phyloP scores from a whole-genome alignment of 495 filamentous ascomycete genomes.

The Penicillium canescens region DNA sequence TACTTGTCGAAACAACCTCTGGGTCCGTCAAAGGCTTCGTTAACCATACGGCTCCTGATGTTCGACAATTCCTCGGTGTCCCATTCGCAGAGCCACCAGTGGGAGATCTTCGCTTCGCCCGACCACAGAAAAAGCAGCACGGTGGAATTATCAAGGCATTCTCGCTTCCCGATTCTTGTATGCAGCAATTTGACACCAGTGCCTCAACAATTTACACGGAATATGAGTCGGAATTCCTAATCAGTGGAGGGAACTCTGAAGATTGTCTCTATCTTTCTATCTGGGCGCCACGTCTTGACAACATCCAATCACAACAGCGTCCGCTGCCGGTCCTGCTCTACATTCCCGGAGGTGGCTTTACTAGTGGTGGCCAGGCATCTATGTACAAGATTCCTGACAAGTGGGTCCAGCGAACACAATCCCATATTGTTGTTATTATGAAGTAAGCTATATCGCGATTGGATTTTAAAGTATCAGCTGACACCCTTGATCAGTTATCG shows the following conservation, averaged over 20 bases:
- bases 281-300: slow-evolving; percentile 15
- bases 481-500: slow-evolving; percentile 7
- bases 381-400: slow-evolving; percentile 11
- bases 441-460: slow-evolving; percentile 1
- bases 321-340: slow-evolving; percentile 12
- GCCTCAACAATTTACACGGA: slow-evolving; percentile 10
- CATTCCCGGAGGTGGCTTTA: slow-evolving; percentile 11
- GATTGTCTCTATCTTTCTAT: slow-evolving; percentile 40
- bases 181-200: slow-evolving; percentile 11
- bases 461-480: background rate
- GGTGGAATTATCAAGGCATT: background rate
- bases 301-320: background rate
- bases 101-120: slow-evolving; percentile 16
- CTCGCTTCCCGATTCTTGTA: slow-evolving; percentile 12
- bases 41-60: slow-evolving; percentile 27
- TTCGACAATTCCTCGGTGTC: slow-evolving; percentile 34
- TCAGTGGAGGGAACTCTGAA: slow-evolving; percentile 15
- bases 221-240: slow-evolving; percentile 6
- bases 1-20: slow-evolving; percentile 23
- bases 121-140: slow-evolving; percentile 6
- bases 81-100: slow-evolving; percentile 29
- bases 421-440: slow-evolving; percentile 12
- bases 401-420: slow-evolving; percentile 14
- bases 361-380: slow-evolving; percentile 6
- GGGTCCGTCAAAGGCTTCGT: slow-evolving; percentile 30